Evolutionary conservation across 768 basidiomycete species (phyloP).

Genomic region (Clavaria fumosa): DNA sequence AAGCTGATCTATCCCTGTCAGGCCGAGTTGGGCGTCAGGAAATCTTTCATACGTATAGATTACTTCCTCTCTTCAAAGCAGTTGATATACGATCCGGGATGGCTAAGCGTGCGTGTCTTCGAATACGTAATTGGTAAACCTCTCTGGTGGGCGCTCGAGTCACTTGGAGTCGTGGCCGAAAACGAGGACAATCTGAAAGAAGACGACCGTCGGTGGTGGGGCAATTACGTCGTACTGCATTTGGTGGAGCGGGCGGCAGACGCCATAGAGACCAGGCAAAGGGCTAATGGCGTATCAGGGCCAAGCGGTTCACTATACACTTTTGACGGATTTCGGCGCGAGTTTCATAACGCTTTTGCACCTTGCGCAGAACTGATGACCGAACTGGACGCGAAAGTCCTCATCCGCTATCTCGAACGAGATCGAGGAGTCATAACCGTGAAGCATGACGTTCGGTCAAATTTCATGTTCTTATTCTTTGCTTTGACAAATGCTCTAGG

Average conservation of each 20-base stretch:
- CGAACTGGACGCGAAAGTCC: conserved; percentile 47
- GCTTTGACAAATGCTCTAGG: conserved; percentile 24
- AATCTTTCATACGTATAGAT: conserved; percentile 29
- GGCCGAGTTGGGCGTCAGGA: conserved; percentile 55
- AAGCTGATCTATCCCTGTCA: conserved; percentile 21
- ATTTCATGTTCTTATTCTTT: conserved; percentile 1
- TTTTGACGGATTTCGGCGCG: conserved; percentile 39
- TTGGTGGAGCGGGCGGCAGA: conserved; percentile 56
- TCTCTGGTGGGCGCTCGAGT: conserved; percentile 77
- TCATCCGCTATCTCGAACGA: conserved; percentile 66
- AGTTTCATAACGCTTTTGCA: conserved; percentile 34
- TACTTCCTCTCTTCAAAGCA: conserved; percentile 40
- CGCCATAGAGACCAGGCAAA: conserved; percentile 30
- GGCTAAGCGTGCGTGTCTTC: conserved; percentile 54
- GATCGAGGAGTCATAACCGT: conserved; percentile 51
- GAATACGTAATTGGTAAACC: conserved; percentile 63
- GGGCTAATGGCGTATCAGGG: conserved; percentile 24
- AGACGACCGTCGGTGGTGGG: conserved; percentile 40
- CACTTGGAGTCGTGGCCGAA: conserved; percentile 57
- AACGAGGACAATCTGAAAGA: conserved; percentile 22
- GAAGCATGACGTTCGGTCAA: conserved; percentile 43
- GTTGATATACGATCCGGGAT: conserved; percentile 56
- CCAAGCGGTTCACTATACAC: conserved; percentile 50
- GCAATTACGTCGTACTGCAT: conserved; percentile 55
- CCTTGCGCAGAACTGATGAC: conserved; percentile 29